phyloP scores from a whole-genome alignment of 2,329 filamentous ascomycete genomes.

The Hypomyces rosellus region DNA sequence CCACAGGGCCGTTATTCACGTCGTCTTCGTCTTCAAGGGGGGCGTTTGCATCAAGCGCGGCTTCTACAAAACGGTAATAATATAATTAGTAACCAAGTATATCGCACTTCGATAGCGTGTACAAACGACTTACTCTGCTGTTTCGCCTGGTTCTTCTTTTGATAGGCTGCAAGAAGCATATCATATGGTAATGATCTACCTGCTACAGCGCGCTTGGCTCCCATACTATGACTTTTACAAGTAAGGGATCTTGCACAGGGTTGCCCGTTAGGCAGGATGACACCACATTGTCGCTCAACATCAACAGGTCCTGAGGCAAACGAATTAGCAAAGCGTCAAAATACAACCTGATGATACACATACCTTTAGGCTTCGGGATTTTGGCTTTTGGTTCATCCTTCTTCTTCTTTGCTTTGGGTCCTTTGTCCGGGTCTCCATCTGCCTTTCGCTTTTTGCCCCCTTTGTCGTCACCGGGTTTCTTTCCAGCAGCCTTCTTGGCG shows the following conservation, averaged over 20 bases:
- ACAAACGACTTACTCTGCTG: constrained; percentile 69
- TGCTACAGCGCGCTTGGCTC: constrained; percentile 81
- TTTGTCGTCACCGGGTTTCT: constrained; percentile 60
- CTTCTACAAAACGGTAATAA: constrained; percentile 53
- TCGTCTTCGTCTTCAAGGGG: constrained; percentile 83
- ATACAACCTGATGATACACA: neutral
- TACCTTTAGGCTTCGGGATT: constrained; percentile 74
- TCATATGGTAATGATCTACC: constrained; percentile 86
- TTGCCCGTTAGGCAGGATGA: constrained; percentile 75
- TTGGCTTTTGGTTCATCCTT: constrained; percentile 87
- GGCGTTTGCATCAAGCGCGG: constrained; percentile 88
- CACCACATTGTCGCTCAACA: constrained; percentile 90
- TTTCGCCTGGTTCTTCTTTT: constrained; percentile 98
- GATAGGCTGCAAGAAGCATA: constrained; percentile 80
- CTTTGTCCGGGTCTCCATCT: constrained; percentile 71
- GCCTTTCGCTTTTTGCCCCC: constrained; percentile 76
- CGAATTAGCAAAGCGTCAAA: neutral
- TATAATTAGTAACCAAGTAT: constrained; percentile 15
- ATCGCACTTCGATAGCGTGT: neutral
- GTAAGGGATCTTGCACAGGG: constrained; percentile 84
- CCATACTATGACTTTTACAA: constrained; percentile 95
- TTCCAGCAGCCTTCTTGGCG: constrained; percentile 58
- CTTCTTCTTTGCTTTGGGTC: constrained; percentile 85
- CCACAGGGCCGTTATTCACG: constrained; percentile 70
- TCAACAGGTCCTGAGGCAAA: constrained; percentile 65